Evolutionary conservation across 2,329 filamentous ascomycete species (phyloP).

Genomic region (Tolypocladium paradoxum): DNA sequence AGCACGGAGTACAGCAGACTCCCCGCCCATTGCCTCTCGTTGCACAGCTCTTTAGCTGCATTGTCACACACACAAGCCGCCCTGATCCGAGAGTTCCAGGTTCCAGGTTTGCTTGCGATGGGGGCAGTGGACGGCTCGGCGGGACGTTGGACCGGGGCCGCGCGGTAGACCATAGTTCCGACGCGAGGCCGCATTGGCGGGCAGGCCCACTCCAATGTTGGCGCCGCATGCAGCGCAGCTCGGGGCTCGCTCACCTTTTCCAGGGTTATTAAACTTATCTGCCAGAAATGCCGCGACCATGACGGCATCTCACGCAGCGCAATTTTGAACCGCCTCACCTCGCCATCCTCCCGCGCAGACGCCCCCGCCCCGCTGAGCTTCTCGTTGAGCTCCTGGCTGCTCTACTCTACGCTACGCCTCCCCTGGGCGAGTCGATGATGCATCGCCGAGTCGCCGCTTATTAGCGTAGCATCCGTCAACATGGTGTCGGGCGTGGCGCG

Average conservation of each 20-base stretch:
- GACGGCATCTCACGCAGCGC: constrained; percentile 22
- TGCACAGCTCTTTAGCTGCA: not conserved
- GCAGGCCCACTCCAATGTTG: not conserved
- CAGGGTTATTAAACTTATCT: not conserved
- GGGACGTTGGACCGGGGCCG: not conserved
- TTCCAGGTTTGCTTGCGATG: not conserved
- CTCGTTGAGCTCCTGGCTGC: not conserved
- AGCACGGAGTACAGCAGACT: too few species aligned
- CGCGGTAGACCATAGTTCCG: not conserved
- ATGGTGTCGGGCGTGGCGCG: constrained; percentile 41
- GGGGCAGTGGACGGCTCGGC: not conserved
- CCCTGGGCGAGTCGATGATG: constrained; percentile 16
- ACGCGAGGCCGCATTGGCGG: constrained; percentile 3
- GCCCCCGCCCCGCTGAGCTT: not conserved
- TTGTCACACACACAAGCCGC: not conserved
- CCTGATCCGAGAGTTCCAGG: not conserved
- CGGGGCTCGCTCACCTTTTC: not conserved
- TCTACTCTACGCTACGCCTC: not conserved
- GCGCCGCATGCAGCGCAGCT: not conserved
- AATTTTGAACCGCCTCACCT: too few species aligned
- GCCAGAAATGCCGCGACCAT: constrained; percentile 23
- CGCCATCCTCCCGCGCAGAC: too few species aligned
- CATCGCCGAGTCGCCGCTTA: constrained; percentile 11
- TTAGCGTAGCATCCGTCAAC: constrained; percentile 17
- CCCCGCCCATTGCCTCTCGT: not conserved